Conservation (phyloP, 2,329 filamentous ascomycete genomes). For the Colletotrichum musicola region DNA sequence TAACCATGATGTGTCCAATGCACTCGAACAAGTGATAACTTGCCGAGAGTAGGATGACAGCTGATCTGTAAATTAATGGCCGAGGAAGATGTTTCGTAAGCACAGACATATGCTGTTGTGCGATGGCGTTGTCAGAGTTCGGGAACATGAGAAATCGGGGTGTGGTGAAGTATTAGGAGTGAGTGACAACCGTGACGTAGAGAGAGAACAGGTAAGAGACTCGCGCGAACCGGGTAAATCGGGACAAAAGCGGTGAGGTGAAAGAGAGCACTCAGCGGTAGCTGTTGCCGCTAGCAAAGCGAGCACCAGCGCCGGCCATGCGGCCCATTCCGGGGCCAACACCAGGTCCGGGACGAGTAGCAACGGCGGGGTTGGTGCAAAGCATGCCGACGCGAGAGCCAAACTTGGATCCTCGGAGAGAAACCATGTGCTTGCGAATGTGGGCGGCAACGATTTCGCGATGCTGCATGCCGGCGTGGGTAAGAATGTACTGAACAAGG, state of each 20-base stretch:
- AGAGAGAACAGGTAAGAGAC: constrained; percentile 39
- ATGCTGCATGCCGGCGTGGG: constrained; percentile 87
- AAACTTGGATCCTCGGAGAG: constrained; percentile 96
- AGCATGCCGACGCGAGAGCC: constrained; percentile 99
- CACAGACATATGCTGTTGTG: constrained; percentile 59
- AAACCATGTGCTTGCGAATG: constrained; percentile 99
- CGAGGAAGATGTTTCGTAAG: constrained; percentile 60
- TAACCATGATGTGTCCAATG: constrained; percentile 74
- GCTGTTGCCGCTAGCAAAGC: constrained; percentile 56
- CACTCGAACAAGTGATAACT: constrained; percentile 63
- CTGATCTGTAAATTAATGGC: constrained; percentile 67
- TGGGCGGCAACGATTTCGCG: constrained; percentile 93
- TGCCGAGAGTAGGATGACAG: constrained; percentile 68
- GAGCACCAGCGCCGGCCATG: constrained; percentile 70
- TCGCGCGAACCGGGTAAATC: constrained; percentile 44
- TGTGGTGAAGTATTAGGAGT: constrained; percentile 9
- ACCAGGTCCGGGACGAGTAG: constrained; percentile 89
- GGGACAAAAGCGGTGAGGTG: constrained; percentile 15
- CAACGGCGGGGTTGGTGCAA: constrained; percentile 92
- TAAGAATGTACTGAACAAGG: constrained; percentile 95
- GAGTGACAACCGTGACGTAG: constrained; percentile 32
- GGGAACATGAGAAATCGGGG: constrained; percentile 48
- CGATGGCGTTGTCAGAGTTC: constrained; percentile 48
- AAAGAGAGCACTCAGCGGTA: constrained; percentile 63
- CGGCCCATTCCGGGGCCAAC: constrained; percentile 75